Conservation (phyloP, 1,284 basidiomycete genomes). For the Sutorius eximius region DNA sequence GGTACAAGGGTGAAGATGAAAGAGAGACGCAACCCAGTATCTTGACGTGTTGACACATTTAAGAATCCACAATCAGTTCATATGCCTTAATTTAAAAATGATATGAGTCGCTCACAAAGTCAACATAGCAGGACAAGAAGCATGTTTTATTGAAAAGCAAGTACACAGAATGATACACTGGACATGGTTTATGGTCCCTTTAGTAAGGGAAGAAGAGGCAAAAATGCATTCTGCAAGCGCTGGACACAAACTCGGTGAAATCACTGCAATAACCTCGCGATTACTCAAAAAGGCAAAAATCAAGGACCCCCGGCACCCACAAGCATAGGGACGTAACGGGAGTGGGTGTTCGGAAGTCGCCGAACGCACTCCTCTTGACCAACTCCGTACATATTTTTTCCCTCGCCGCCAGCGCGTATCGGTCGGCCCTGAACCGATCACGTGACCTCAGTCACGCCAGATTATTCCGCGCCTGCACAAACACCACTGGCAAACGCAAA, state of each 20-base stretch:
- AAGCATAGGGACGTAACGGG: neutral
- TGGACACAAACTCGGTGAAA: conserved; percentile 2
- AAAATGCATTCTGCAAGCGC: neutral
- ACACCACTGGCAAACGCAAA: neutral
- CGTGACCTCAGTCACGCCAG: conserved; percentile 12
- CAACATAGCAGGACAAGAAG: neutral
- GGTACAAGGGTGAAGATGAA: too few relatives aligned
- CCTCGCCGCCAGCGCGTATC: conserved; percentile 9
- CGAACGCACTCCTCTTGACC: neutral
- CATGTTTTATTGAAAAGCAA: neutral
- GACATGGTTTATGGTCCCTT: conserved; percentile 1
- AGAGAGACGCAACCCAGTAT: too few relatives aligned
- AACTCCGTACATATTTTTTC: too few relatives aligned
- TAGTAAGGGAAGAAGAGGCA: neutral
- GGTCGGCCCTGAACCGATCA: conserved; percentile 29
- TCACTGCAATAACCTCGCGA: neutral
- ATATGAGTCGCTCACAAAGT: neutral
- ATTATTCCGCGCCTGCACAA: neutral
- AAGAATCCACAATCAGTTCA: neutral
- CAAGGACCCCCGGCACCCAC: neutral
- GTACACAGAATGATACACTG: neutral
- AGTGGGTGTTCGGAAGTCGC: neutral
- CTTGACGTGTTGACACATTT: too few relatives aligned
- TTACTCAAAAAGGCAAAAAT: neutral
- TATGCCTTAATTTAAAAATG: neutral